Evolutionary conservation across 805 yeast species (phyloP).

Genomic region (Kodamaea kaohsiungensis): DNA sequence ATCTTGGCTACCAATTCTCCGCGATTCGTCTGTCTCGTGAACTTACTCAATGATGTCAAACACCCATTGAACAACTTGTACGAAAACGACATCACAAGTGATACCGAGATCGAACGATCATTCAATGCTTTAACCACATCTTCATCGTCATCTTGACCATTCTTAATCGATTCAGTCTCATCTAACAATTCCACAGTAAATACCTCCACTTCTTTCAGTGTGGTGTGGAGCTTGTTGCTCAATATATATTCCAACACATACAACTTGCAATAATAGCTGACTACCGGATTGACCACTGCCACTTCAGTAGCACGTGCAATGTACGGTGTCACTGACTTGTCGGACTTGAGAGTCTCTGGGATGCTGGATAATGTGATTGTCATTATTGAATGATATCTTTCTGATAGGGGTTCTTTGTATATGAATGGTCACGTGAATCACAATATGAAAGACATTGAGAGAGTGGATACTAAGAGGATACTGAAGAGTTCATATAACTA

Average conservation of each 20-base stretch:
- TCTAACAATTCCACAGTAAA: constrained; percentile 67
- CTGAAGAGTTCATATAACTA: no score
- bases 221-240: constrained; percentile 56
- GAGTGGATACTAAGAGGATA: no score
- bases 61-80: constrained; percentile 38
- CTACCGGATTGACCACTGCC: constrained; percentile 56
- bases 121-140: constrained; percentile 49
- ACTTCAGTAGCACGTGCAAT: constrained; percentile 61
- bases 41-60: constrained; percentile 25
- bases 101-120: constrained; percentile 46
- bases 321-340: constrained; percentile 46
- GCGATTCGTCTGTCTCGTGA: constrained; percentile 26
- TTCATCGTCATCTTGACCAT: constrained; percentile 32
- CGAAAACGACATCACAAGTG: constrained; percentile 31
- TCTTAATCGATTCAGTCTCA: constrained; percentile 63
- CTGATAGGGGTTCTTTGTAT: background rate
- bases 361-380: constrained; percentile 12
- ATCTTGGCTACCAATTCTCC: constrained; percentile 31
- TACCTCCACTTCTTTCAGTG: constrained; percentile 53
- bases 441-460: no score
- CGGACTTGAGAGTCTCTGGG: constrained; percentile 32
- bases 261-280: constrained; percentile 67
- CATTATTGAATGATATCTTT: background rate
- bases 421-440: background rate
- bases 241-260: constrained; percentile 77